Base-by-base conservation (phyloP, 306 rosid species). In the Psophocarpus tetragonolobus region DNA sequence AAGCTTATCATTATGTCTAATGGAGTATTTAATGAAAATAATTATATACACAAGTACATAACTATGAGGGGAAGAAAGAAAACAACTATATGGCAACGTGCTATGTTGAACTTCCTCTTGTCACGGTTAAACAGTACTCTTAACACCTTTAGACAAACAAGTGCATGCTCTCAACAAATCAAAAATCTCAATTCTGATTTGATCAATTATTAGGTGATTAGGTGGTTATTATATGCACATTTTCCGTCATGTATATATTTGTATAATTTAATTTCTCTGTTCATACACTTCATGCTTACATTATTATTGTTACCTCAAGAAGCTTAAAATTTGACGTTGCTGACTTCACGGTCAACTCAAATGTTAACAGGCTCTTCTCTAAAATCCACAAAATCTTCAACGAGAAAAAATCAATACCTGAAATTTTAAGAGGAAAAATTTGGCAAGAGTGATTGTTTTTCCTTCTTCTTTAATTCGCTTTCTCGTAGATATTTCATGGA, bases 281-380 rank as follows among this genome's bases (percentile, higher is more conserved):
- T 44, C 15, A 27, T 57, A 74, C 74, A 61, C 77, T 61, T 72
- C 80, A 68, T 68, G 69, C 80, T 68, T 74, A 57, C 86, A 74
- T 73, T 74, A 83, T 27, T 7, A 13, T 15, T 51, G 1, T 54
- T 58, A 8, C 36, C 62, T 21, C 24, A 42, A 12, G 66, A 20
- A 62, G 54, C 38, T 60, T 10, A 60, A 23, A 21, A 45, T 3
- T 79, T 39, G 74, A 74, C 50, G 18, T 20, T 42, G 36, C 42
- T 65, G 66, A 33, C 69, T 51, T 74, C 39, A 38, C 7, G 26
- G 81, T 79, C 81, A 68, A 45, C 65, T 58, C 47, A 61, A 73
- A 83, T 14, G 70, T 48, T 60, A 56, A 50, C 78, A 8, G 23
- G 23, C 21, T 73, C 12, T 38, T 67, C 80, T 24, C 45, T 26